Evolutionary conservation across 495 filamentous ascomycete species (phyloP), one percentile per base, ranked within the genome.

Genomic region (Penicillium fimorum): DNA sequence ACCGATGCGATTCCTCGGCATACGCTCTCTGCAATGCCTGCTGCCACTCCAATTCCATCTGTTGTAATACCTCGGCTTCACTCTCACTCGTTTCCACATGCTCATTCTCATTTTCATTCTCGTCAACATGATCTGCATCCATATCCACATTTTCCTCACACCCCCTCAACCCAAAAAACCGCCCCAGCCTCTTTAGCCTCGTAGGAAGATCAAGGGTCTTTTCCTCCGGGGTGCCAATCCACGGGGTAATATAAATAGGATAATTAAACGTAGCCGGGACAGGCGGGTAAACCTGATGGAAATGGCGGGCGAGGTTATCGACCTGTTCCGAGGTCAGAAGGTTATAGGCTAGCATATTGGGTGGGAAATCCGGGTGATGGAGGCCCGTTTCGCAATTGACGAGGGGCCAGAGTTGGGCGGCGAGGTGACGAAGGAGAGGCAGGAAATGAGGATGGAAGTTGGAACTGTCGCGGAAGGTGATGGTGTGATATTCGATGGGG

Each of bases 281-380:
- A 60, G 40, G 84, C 76, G 49, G 85, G 80, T 58, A 73, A 44
- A 81, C 75, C 67, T 96, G 90, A 69, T 91, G 85, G 71, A 90
- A 94, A 67, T 88, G 87, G 37, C 76, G 72, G 8, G 90, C 89
- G 6, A 96, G 83, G 35, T 67, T 68, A 64, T 95, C 89, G 41
- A 92, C 81, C 67, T 93, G 77, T 20, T 59, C 65, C 58, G 82
- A 79, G 30, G 89, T 90, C 41, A 95, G 81, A 24, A 94, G 82
- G 75, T 87, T 88, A 76, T 85, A 92, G 67, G 80, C 71, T 1
- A 92, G 79, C 13, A 91, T 64, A 0, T 81, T 87, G 0, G 32
- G 53, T 0, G 91, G 90, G 73, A 90, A 95, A 17, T 72, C 57
- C 0, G 86, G 84, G 68, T 91, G 86, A 0, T 82, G 55, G 10